Conservation (phyloP, 2,329 filamentous ascomycete genomes). For the Trichoderma brevicompactum region DNA sequence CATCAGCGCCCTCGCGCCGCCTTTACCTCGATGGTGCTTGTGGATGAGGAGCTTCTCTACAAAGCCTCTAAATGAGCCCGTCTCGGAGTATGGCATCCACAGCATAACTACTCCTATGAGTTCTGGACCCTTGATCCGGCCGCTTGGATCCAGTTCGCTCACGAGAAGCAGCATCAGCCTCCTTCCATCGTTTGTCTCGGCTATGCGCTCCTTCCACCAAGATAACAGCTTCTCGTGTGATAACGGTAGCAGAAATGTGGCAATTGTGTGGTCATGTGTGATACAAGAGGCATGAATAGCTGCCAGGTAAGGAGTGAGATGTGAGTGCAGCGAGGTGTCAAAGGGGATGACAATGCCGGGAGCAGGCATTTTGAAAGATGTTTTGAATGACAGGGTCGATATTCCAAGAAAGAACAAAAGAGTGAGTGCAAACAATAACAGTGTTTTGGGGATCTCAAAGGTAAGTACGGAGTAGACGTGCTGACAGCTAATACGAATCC, state of each 20-base stretch:
- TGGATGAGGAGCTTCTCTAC: constrained; percentile 64
- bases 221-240: constrained; percentile 58
- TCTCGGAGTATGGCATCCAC: constrained; percentile 56
- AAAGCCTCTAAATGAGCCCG: constrained; percentile 56
- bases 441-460: not conserved
- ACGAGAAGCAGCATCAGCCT: constrained; percentile 60
- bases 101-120: constrained; percentile 63
- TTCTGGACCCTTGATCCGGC: constrained; percentile 48
- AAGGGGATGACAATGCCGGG: constrained; percentile 50
- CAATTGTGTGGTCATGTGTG: constrained; percentile 59
- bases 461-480: not conserved
- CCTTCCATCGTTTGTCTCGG: constrained; percentile 50
- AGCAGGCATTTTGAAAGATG: constrained; percentile 36
- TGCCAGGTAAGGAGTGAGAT: constrained; percentile 61
- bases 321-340: constrained; percentile 50
- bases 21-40: constrained; percentile 53
- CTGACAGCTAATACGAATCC: not conserved
- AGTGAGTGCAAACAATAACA: not conserved
- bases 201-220: constrained; percentile 61
- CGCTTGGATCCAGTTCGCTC: constrained; percentile 40
- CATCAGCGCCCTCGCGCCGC: constrained; percentile 58
- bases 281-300: constrained; percentile 64
- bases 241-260: constrained; percentile 64
- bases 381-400: not conserved
- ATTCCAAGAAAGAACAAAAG: not conserved